A percentile compares a stretch with the other conserved stretches of the same genome.
Evolutionary conservation across 164 flowering plant species (phyloP).

Genomic region (Dillenia turbinata): DNA sequence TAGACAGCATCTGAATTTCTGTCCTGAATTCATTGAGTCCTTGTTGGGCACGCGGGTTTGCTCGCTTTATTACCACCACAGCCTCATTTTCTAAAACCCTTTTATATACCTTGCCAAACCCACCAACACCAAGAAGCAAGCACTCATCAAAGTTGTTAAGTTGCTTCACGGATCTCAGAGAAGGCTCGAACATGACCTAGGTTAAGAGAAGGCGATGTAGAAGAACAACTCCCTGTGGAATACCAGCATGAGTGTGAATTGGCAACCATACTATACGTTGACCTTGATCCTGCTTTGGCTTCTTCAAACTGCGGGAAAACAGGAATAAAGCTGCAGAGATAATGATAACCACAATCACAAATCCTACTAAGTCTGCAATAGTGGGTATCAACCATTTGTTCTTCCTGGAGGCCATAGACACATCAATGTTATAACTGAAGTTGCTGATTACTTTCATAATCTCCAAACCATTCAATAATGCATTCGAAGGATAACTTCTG

Average conservation of each 20-base stretch:
- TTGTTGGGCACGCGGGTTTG: conserved; percentile 42
- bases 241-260: conserved; percentile 29
- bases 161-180: conserved; percentile 37
- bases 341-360: conserved; percentile 15
- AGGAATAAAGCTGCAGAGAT: conserved; percentile 12
- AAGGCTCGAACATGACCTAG: conserved; percentile 29
- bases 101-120: conserved; percentile 43
- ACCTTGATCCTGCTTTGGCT: conserved; percentile 11
- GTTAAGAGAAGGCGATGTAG: conserved; percentile 26
- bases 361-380: conserved; percentile 23
- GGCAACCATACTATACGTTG: conserved; percentile 19
- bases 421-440: conserved; percentile 27
- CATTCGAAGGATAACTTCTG: conserved; percentile 29
- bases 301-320: conserved; percentile 14
- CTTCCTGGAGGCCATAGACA: conserved; percentile 15
- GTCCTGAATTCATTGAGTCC: conserved; percentile 45
- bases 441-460: conserved; percentile 42
- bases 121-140: conserved; percentile 41
- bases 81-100: conserved; percentile 42
- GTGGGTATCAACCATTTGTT: conserved; percentile 10
- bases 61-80: conserved; percentile 44
- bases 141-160: conserved; percentile 45
- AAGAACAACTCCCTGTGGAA: conserved; percentile 30
- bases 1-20: conserved; percentile 46
- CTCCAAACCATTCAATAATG: conserved; percentile 55